Base-by-base conservation (phyloP, 2,329 filamentous ascomycete genomes). In the Corniculantispora saksenae region DNA sequence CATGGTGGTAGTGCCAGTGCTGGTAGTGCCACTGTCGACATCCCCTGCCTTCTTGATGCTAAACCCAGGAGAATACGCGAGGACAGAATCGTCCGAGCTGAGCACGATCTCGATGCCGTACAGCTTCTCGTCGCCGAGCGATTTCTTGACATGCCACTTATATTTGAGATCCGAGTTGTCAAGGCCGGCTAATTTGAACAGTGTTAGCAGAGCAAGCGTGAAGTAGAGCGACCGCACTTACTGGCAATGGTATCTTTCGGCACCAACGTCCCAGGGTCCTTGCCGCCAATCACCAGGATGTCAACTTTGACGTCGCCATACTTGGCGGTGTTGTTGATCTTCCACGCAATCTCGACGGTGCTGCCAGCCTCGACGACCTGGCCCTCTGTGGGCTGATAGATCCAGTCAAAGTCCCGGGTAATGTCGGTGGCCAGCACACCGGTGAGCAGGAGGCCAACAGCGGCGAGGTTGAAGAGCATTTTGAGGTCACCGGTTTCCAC, bases 111-210 rank as follows among this genome's bases (percentile, higher is more conserved):
- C 6, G 51, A 55, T 35, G 51, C 51, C 51, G 51, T 55, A 55
- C 27, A 6, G n/a, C 51, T 55, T 55, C 12, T 55, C 27, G 27
- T 12, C 3, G 27, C 32, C 32, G 17, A 38, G 27, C 27, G 51
- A 5, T 19, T 23, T 29, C 19, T 35, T 29, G 21, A 55, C 51
- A 9, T 8, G 17, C 51, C 51, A 55, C 27, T 32, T 32, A n/a
- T 32, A 55, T 15, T n/a, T 55, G 27, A 55, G 51, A 19, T 35
- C n/a, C 51, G 51, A 55, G 51, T 55, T 55, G 25, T 55, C 51
- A 35, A 32, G 3, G 21, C 23, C 23, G n/a, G 51, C 51, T 55
- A 35, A 29, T 17, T 6, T 15, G 27, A 35, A 50, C 9, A 50
- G 4, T 10, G 51, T 55, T 55, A 55, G 51, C 51, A 27, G 23